Base-by-base conservation (phyloP, 2,329 filamentous ascomycete genomes). In the Mycocentrospora acerina region DNA sequence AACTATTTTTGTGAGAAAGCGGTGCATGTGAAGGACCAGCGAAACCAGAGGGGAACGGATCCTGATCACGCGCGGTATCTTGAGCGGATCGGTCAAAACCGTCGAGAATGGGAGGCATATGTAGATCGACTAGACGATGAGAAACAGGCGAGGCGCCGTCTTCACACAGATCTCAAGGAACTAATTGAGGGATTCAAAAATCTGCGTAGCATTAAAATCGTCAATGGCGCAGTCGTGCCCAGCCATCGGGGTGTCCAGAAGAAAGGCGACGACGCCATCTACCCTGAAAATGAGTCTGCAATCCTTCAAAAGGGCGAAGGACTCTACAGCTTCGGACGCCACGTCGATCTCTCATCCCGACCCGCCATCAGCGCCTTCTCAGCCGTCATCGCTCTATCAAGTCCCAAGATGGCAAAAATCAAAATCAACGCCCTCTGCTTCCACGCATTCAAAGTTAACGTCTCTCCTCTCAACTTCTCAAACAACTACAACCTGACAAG, bases 101-200 rank as follows among this genome's bases (percentile, higher is more conserved):
- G 22, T 13, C 3, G 36, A 29, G 38, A 42, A 14, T 54, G 34
- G 29, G 37, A 40, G 19, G 34, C 29, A 11, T 50, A 48, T 26
- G 7, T 44, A 3, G 17, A 32, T 7, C 40, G 40, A 11, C 8
- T 37, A 2, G 16, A 34, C 4, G 51, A 55, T 7, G 44, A 51
- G 24, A 31, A 26, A n/a, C 13, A 11, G 9, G 18, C 29, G 11
- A 26, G 29, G 18, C 9, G 11, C 4, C 6, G 7, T 12, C 17
- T 7, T 8, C 13, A 27, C 19, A 22, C 5, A 5, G 9, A 22
- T 6, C 9, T n/a, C 10, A 14, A 25, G 16, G 8, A 30, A 4
- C 12, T 15, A 7, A 15, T 45, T 9, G 12, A n/a, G 3, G 16
- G 11, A 7, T 48, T 42, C 8, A 15, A 36, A 1, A 48, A 48